A percentile compares a stretch with the other conserved stretches of the same genome.
Conservation (phyloP, 2,329 filamentous ascomycete genomes). For the Blastomyces gilchristii region DNA sequence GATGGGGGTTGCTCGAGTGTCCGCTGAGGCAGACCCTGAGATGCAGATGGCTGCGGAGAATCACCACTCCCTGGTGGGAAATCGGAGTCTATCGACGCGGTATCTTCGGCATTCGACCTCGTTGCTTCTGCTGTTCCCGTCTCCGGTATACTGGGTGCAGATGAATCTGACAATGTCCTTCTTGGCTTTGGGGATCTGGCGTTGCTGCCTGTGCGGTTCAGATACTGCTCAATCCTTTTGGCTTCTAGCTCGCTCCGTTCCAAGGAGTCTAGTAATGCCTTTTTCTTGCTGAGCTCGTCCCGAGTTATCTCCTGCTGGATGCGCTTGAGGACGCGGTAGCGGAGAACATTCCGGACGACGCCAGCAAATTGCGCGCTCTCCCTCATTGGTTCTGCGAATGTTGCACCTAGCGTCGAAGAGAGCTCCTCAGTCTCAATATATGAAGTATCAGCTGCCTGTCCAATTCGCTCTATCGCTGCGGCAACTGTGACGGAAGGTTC, state of each 20-base stretch:
- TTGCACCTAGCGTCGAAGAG: constrained; percentile 75
- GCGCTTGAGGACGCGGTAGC: constrained; percentile 83
- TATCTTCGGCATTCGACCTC: constrained; percentile 59
- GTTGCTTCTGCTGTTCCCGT: constrained; percentile 35
- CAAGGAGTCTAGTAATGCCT: constrained; percentile 68
- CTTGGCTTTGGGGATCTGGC: constrained; percentile 43
- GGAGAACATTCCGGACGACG: constrained; percentile 77
- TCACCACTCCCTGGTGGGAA: constrained; percentile 85
- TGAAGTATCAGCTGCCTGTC: constrained; percentile 88
- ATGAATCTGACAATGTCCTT: constrained; percentile 54
- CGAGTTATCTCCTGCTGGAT: constrained; percentile 96
- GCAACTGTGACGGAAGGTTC: constrained; percentile 83
- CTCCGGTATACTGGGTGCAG: constrained; percentile 33
- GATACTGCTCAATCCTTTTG: constrained; percentile 83
- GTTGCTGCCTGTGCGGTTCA: constrained; percentile 53
- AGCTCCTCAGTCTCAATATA: constrained; percentile 94
- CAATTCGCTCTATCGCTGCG: constrained; percentile 84
- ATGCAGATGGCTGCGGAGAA: constrained; percentile 55
- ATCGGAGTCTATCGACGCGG: constrained; percentile 87
- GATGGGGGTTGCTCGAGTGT: constrained; percentile 24
- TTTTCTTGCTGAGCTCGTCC: constrained; percentile 85
- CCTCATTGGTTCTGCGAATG: constrained; percentile 93
- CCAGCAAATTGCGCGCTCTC: constrained; percentile 96
- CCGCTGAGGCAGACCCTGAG: constrained; percentile 53
- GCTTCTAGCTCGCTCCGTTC: constrained; percentile 90